Conservation (phyloP, 768 basidiomycete species). For the Termitomyces sp. region DNA sequence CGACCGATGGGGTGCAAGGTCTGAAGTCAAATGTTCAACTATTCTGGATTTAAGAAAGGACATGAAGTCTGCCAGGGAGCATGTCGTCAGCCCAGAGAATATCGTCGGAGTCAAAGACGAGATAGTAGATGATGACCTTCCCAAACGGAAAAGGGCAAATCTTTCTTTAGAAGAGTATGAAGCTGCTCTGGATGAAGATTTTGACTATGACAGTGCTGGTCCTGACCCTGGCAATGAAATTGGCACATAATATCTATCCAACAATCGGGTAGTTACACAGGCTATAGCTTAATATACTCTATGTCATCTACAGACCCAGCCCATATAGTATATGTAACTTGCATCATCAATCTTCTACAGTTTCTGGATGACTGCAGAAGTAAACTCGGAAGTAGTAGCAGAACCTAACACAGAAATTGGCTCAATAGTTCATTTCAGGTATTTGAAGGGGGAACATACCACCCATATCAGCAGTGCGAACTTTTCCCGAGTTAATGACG, state of each 20-base stretch:
- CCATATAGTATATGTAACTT: background rate
- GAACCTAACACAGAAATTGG: constrained; percentile 45
- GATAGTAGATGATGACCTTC: background rate
- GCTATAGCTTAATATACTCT: constrained; percentile 10
- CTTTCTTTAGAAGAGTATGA: constrained; percentile 50
- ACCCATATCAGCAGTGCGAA: constrained; percentile 93
- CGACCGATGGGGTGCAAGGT: constrained; percentile 80
- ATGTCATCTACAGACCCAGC: constrained; percentile 12
- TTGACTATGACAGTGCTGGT: constrained; percentile 39
- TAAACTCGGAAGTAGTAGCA: constrained; percentile 93
- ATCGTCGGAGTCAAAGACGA: constrained; percentile 11
- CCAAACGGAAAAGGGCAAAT: constrained; percentile 35
- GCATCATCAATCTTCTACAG: constrained; percentile 28
- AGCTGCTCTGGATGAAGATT: constrained; percentile 39
- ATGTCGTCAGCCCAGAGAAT: constrained; percentile 6
- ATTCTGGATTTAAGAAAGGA: constrained; percentile 57
- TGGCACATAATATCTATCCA: constrained; percentile 5
- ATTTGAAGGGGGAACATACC: constrained; percentile 44
- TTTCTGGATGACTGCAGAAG: constrained; percentile 83
- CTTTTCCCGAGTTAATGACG: constrained; percentile 82
- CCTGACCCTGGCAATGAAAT: constrained; percentile 9
- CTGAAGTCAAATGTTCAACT: constrained; percentile 61
- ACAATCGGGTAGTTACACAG: constrained; percentile 11
- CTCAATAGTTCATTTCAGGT: background rate
- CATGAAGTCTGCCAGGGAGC: constrained; percentile 7